Percentiles rank a stretch among this genome's conserved stretches.
Conservation (phyloP, 805 yeast genomes). For the Zygoascus flipseniorum region DNA sequence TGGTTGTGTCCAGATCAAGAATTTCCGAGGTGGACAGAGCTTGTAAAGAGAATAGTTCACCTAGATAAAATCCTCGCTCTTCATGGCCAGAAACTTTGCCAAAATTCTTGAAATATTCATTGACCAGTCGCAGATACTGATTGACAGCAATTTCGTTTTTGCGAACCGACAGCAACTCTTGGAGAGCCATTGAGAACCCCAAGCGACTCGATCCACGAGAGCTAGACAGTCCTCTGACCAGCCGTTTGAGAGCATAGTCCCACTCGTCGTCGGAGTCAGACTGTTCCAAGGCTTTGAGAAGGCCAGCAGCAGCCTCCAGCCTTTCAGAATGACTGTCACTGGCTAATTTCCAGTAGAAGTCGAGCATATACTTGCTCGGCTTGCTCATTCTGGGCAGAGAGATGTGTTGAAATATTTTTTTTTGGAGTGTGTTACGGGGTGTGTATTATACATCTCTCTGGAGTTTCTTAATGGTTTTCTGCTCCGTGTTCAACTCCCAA, state of each 20-base stretch:
- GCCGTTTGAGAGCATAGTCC: conserved; percentile 71
- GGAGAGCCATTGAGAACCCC: conserved; percentile 82
- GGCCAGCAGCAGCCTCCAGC: conserved; percentile 56
- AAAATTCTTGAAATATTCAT: conserved; percentile 31
- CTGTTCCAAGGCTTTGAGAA: conserved; percentile 51
- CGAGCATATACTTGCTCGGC: conserved; percentile 26
- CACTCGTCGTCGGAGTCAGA: conserved; percentile 45
- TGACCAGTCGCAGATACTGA: conserved; percentile 31
- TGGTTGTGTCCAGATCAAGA: conserved; percentile 24
- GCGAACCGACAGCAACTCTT: conserved; percentile 41
- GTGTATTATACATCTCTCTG: background rate
- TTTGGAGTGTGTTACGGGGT: background rate
- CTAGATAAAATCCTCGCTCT: conserved; percentile 71
- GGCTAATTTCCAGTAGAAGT: conserved; percentile 67
- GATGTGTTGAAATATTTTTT: background rate
- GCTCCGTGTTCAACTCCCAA: background rate
- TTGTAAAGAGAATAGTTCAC: conserved; percentile 78
- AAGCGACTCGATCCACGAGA: conserved; percentile 75
- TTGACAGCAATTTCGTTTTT: conserved; percentile 30
- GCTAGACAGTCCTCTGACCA: conserved; percentile 74
- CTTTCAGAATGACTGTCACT: conserved; percentile 71
- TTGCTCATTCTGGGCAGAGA: background rate
- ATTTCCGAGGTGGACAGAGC: conserved; percentile 52
- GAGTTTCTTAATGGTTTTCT: background rate
- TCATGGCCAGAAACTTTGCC: conserved; percentile 65